A percentile compares a stretch with the other conserved stretches of the same genome.
These are phyloP conservation scores for Penicillium sp. DNA, from an alignment of 2,329 filamentous ascomycete genomes.

Conservation along the genomic window DNA sequence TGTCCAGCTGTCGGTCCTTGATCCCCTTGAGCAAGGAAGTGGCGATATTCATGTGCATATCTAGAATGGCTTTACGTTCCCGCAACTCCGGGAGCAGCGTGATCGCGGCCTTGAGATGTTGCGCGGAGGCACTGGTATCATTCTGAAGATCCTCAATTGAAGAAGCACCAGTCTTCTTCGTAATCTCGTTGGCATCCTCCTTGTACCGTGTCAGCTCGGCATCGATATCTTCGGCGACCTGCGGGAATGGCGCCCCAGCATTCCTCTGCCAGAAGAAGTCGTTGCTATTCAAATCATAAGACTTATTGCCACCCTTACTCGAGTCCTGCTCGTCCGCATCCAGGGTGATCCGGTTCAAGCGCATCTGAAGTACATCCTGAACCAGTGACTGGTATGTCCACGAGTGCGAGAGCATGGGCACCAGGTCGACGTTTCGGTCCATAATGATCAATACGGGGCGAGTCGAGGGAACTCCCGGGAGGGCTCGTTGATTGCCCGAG, in stretches of 20 bases:
- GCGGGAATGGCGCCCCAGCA: slow-evolving; percentile 83
- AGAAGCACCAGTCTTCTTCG: slow-evolving; percentile 88
- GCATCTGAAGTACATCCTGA: slow-evolving; percentile 72
- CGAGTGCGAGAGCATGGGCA: slow-evolving; percentile 98
- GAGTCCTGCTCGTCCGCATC: slow-evolving; percentile 76
- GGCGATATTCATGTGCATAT: slow-evolving; percentile 99
- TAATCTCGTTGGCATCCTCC: slow-evolving; percentile 90
- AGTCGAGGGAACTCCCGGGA: slow-evolving; percentile 64
- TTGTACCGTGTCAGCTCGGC: slow-evolving; percentile 91
- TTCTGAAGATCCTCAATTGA: slow-evolving; percentile 90
- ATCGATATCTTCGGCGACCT: slow-evolving; percentile 95
- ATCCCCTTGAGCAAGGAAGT: slow-evolving; percentile 77
- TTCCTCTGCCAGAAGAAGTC: slow-evolving; percentile 99
- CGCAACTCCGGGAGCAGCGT: slow-evolving; percentile 86
- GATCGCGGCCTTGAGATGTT: slow-evolving; percentile 94
- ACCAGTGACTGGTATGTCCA: slow-evolving; percentile 87
- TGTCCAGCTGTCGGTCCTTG: slow-evolving; percentile 91
- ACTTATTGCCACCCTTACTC: slow-evolving; percentile 73
- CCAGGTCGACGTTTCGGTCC: slow-evolving; percentile 90
- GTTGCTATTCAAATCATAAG: slow-evolving; percentile 82
- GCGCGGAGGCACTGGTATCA: slow-evolving; percentile 82
- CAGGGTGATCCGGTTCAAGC: slow-evolving; percentile 90
- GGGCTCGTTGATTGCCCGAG: slow-evolving; percentile 63
- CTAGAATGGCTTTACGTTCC: slow-evolving; percentile 86
- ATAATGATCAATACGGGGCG: slow-evolving; percentile 89